Conservation (phyloP, 139 green algal genomes). For the Micromonas pusilla region DNA sequence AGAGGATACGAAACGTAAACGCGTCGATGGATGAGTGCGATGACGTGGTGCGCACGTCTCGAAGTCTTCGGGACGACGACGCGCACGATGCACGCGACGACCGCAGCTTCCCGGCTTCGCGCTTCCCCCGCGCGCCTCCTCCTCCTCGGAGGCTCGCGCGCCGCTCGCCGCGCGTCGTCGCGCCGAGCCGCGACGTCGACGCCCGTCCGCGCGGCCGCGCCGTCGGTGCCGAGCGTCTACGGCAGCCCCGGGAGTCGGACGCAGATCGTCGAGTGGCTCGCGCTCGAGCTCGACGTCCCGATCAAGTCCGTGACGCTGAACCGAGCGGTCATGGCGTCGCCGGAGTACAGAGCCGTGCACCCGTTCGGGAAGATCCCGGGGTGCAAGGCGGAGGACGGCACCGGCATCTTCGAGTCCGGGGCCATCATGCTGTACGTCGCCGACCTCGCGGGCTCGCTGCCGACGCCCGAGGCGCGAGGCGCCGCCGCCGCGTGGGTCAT, state of each 20-base stretch:
- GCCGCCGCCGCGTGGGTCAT: slow-evolving; percentile 24
- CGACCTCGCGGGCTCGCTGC: slow-evolving; percentile 21
- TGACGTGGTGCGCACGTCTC: no score
- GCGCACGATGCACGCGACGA: no score
- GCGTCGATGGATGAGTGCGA: no score
- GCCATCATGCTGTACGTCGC: slow-evolving; percentile 36
- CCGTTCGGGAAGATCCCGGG: slow-evolving; percentile 33
- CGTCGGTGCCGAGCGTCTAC: no score
- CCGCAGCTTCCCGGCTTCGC: no score
- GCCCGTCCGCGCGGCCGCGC: no score
- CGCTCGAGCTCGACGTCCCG: background rate
- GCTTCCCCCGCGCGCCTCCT: no score
- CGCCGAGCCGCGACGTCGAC: no score
- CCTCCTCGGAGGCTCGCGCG: no score
- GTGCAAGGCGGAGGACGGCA: background rate
- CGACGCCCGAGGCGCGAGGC: slow-evolving; percentile 16
- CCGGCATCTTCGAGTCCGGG: slow-evolving; percentile 30
- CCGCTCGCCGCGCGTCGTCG: no score
- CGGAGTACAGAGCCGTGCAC: slow-evolving; percentile 5
- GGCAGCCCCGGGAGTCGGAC: background rate
- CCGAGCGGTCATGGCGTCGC: background rate
- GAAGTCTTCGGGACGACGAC: no score
- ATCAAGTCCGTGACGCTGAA: background rate
- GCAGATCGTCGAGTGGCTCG: background rate
- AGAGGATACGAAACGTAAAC: no score